Evolutionary conservation across 2,329 filamentous ascomycete genomes (phyloP), one percentile per base, ranked within the genome.

Genomic region (Clarireedia hainanense): DNA sequence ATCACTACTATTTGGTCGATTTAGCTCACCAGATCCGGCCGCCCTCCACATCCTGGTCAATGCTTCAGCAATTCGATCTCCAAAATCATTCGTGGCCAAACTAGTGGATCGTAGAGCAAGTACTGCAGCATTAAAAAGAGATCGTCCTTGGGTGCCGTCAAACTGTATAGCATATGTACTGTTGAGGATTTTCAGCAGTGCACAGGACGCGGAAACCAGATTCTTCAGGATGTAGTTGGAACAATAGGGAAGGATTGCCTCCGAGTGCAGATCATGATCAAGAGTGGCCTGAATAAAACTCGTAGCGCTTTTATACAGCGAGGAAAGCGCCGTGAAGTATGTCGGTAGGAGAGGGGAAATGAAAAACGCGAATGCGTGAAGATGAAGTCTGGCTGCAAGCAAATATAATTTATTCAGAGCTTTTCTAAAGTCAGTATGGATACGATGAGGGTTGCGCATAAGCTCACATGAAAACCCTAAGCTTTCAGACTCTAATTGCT

Each of bases 221-320:
- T 86, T 85, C 67, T 86, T 83, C 65, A 84, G 80, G 56, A 87
- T 76, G 65, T 86, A 85, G 62, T 79, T 83, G 45, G 74, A 76
- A 17, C 77, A 77, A 57, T 83, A 78, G 63, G 63, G 37, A 52
- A 67, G 48, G 50, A 66, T 9, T 69, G 73, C 59, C 72, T 73
- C 23, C 14, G 52, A 60, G 10, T 60, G 56, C 6, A 58, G 58
- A 51, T 60, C 60, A 27, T 59, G 57, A 23, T 60, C 58, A 20
- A 60, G 58, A 10, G 59, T 47, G 27, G 40, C 54, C 56, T 60
- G 47, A 15, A 64, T 60, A 24, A 61, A 61, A 7, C 23, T 47
- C 24, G 56, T 57, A 20, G 58, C 40, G 74, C 75, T 34, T 67
- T 67, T 34, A 70, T 76, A 23, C 72, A 73, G 42, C 75, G 74